These are phyloP conservation scores for Leucoagaricus sp. DNA, from an alignment of 1,284 basidiomycete species.

Conservation along the genomic window DNA sequence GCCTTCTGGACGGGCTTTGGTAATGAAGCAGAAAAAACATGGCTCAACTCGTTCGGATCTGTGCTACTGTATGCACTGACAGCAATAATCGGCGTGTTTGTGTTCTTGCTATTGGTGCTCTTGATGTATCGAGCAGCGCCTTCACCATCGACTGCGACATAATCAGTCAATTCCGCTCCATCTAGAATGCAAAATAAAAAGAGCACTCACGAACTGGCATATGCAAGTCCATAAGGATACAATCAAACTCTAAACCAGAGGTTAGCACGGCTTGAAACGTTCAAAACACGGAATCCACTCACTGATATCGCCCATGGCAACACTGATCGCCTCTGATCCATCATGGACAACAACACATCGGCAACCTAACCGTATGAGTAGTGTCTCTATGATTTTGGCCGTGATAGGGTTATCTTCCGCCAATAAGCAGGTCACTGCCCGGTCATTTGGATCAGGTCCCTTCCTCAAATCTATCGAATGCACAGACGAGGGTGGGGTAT, in stretches of 20 bases:
- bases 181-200: not conserved
- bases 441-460: slow-evolving; percentile 70
- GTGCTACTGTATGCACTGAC: slow-evolving; percentile 81
- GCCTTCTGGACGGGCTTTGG: slow-evolving; percentile 88
- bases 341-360: slow-evolving; percentile 93
- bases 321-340: slow-evolving; percentile 94
- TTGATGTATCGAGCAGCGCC: slow-evolving; percentile 92
- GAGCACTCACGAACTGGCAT: slow-evolving; percentile 81
- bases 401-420: slow-evolving; percentile 99
- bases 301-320: slow-evolving; percentile 97
- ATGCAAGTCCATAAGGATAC: slow-evolving; percentile 87
- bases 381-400: slow-evolving; percentile 92
- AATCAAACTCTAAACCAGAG: slow-evolving; percentile 71
- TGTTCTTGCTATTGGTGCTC: slow-evolving; percentile 91
- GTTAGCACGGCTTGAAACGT: slow-evolving; percentile 20
- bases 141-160: slow-evolving; percentile 78
- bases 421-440: slow-evolving; percentile 87
- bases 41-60: slow-evolving; percentile 67
- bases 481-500: slow-evolving; percentile 78
- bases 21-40: slow-evolving; percentile 84
- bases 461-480: slow-evolving; percentile 75
- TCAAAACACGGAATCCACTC: slow-evolving; percentile 38
- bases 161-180: slow-evolving; percentile 11
- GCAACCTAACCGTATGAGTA: slow-evolving; percentile 91
- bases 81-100: slow-evolving; percentile 88